A percentile compares a stretch with the other conserved stretches of the same genome.
phyloP scores from a whole-genome alignment of 139 green algal genomes.

The Coelastrella sp. region DNA sequence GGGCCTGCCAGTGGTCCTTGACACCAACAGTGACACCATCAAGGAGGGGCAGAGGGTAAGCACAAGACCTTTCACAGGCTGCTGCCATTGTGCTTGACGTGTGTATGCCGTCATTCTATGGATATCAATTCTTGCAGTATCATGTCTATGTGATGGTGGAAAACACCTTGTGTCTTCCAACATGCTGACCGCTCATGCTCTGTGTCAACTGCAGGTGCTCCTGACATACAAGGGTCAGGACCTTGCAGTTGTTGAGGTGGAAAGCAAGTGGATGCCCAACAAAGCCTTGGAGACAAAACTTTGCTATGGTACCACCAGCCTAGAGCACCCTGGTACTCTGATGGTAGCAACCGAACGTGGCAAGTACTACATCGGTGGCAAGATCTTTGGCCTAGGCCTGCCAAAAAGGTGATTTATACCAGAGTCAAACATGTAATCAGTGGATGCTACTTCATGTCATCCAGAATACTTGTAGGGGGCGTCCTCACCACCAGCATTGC shows the following conservation, averaged over 20 bases:
- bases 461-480: no score
- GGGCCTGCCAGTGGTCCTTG: slow-evolving; percentile 92
- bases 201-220: slow-evolving; percentile 68
- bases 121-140: not conserved
- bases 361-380: slow-evolving; percentile 82
- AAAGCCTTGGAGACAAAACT: slow-evolving; percentile 66
- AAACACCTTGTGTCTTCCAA: not conserved
- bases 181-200: not conserved
- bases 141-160: no score
- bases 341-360: slow-evolving; percentile 94
- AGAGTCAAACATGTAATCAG: no score
- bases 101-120: not conserved
- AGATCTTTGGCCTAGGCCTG: slow-evolving; percentile 66
- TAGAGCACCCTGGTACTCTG: slow-evolving; percentile 95
- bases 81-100: not conserved
- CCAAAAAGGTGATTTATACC: slow-evolving; percentile 58
- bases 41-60: slow-evolving; percentile 75
- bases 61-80: no score
- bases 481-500: not conserved
- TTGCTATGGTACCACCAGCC: slow-evolving; percentile 90
- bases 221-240: slow-evolving; percentile 90
- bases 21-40: slow-evolving; percentile 82
- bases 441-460: no score
- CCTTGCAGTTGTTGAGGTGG: slow-evolving; percentile 87
- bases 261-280: slow-evolving; percentile 87